Evolutionary conservation across 495 filamentous ascomycete species (phyloP), one percentile per base, ranked within the genome.

Genomic region (Lophiotrema nucula): DNA sequence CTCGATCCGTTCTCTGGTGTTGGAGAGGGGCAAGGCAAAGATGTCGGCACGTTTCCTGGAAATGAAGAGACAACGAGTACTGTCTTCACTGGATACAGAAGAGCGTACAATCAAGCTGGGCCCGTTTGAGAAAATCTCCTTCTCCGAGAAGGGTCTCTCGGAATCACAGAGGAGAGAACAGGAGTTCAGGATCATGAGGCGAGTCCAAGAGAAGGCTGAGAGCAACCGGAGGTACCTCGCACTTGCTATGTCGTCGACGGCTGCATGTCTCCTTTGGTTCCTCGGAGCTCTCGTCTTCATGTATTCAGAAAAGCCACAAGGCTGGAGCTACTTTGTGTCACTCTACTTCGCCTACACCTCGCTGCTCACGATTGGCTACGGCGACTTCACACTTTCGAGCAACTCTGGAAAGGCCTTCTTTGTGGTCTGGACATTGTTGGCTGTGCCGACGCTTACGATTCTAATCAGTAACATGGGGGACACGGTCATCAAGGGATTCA

Each of bases 381-480:
- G 91, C 2, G 89, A 95, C 58, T 76, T 84, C 26, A 81, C 80
- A 26, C 88, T 86, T 0, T 71, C 81, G 6, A 88, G 83, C 27
- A 89, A 88, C 59, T 76, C 83, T 2, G 88, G 87, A 0, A 88
- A 84, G 65, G 72, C 87, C 0, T 92, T 95, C 67, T 96, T 93
- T 72, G 87, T 97, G 6, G 83, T 95, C 58, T 97, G 92, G 92
- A 87, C 87, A 21, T 71, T 96, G 2, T 79, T 95, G 2, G 89
- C 90, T 1, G 74, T 96, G 1, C 91, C 91, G 1, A 83, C 86
- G 2, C 81, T 91, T 67, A 95, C 91, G 0, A 84, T 93, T 35
- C 77, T 95, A 24, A 92, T 96, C 55, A 86, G 82, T 33, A 88
- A 91, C 60, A 90, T 93, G 61, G 86, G 87, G 6, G 85, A 89